Evolutionary conservation across 345 rosid genomes (phyloP).

Genomic region (Hibiscus mutabilis): DNA sequence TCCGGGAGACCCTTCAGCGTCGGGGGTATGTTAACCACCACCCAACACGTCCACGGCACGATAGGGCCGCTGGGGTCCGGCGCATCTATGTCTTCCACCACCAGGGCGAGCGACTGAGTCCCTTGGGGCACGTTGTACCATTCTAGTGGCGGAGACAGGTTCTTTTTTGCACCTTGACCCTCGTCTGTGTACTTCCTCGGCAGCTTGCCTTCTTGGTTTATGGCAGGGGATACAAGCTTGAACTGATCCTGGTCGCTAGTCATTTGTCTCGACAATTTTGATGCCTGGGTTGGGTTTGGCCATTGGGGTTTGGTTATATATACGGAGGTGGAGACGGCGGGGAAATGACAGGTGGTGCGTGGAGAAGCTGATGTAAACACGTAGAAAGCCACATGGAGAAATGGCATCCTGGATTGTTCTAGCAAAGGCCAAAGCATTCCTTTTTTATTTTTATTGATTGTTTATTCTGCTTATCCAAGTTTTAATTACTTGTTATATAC

Average conservation of each 20-base stretch:
- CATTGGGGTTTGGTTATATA: background rate
- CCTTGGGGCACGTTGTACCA: constrained; percentile 77
- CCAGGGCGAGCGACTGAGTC: constrained; percentile 54
- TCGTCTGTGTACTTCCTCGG: constrained; percentile 66
- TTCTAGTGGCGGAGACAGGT: constrained; percentile 53
- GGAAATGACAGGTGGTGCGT: constrained; percentile 12
- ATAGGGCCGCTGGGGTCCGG: constrained; percentile 53
- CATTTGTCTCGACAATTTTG: background rate
- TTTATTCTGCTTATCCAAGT: too few species aligned
- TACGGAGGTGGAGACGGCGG: background rate
- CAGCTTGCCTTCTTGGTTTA: constrained; percentile 49
- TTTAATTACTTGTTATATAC: too few species aligned
- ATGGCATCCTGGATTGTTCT: constrained; percentile 9
- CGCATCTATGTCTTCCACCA: constrained; percentile 78
- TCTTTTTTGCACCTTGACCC: constrained; percentile 60
- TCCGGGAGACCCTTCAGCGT: constrained; percentile 59
- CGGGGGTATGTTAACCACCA: constrained; percentile 60
- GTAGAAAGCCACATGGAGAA: constrained; percentile 11
- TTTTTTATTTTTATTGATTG: background rate
- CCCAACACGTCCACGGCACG: constrained; percentile 84
- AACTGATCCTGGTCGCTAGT: constrained; percentile 23
- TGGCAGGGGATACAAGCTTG: constrained; percentile 47
- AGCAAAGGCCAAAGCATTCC: background rate
- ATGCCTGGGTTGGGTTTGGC: background rate
- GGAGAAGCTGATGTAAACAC: background rate